Conservation (phyloP, 768 basidiomycete genomes). For the Collybia mongolica region DNA sequence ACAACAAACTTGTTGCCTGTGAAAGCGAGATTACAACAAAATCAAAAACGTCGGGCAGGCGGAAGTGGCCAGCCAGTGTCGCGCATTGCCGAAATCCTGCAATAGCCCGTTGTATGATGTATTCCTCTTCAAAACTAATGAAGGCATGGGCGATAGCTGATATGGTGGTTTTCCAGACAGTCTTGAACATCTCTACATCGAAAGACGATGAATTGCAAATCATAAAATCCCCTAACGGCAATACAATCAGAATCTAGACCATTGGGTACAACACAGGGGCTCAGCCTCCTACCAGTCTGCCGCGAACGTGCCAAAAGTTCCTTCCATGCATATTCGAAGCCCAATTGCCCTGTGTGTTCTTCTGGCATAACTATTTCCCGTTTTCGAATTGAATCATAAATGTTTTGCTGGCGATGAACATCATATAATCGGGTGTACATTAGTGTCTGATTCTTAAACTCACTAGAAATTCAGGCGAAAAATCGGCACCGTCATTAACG, state of each 20-base stretch:
- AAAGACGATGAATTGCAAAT: slow-evolving; percentile 78
- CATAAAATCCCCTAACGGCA: slow-evolving; percentile 59
- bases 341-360: slow-evolving; percentile 93
- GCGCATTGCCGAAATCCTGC: slow-evolving; percentile 98
- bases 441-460: slow-evolving; percentile 13
- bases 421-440: neutral
- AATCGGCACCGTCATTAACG: slow-evolving; percentile 84
- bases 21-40: slow-evolving; percentile 92
- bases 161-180: slow-evolving; percentile 90
- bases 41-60: slow-evolving; percentile 94
- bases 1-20: slow-evolving; percentile 84
- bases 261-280: neutral
- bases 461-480: slow-evolving; percentile 84
- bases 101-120: slow-evolving; percentile 92
- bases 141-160: slow-evolving; percentile 96
- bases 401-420: slow-evolving; percentile 58
- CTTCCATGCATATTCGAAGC: slow-evolving; percentile 99
- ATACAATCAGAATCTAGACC: slow-evolving; percentile 4
- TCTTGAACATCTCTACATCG: slow-evolving; percentile 91
- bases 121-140: slow-evolving; percentile 95
- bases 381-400: slow-evolving; percentile 94
- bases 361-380: slow-evolving; percentile 97
- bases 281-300: slow-evolving; percentile 61
- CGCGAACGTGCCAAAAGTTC: slow-evolving; percentile 82
- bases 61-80: slow-evolving; percentile 85